Conservation (phyloP, 1,284 basidiomycete genomes). For the Rhodotorula sp. region DNA sequence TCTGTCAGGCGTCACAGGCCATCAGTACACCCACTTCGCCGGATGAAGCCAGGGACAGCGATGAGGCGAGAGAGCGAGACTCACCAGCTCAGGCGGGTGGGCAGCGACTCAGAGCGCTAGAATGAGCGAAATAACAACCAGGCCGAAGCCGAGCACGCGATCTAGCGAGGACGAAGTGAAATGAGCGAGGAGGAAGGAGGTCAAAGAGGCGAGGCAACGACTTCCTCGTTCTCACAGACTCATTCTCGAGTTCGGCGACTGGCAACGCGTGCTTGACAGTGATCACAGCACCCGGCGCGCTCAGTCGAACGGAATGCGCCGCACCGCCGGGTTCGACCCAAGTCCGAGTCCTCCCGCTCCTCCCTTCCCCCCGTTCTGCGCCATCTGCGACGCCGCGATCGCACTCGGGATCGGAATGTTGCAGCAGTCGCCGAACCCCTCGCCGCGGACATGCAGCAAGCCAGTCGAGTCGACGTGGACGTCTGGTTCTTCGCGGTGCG, state of each 20-base stretch:
- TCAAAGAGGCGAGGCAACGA: not conserved
- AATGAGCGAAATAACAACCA: not conserved
- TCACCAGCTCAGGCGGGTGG: no score
- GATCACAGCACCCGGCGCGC: not conserved
- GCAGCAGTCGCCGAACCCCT: constrained; percentile 79
- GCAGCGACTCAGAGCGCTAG: not conserved
- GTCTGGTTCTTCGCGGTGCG: constrained; percentile 50
- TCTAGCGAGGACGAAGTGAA: not conserved
- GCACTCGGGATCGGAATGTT: constrained; percentile 51
- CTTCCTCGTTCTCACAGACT: no score
- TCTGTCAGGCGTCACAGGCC: not conserved
- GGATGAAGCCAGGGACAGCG: not conserved
- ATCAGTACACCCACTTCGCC: not conserved
- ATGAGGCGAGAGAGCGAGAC: no score
- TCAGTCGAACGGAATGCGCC: constrained; percentile 41
- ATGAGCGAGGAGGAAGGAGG: not conserved
- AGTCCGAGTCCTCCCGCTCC: not conserved
- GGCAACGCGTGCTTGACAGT: no score
- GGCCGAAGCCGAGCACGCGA: not conserved
- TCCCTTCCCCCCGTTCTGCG: not conserved
- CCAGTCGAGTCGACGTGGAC: constrained; percentile 57
- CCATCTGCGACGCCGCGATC: constrained; percentile 49
- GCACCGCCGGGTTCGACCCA: not conserved
- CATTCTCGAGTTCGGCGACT: not conserved
- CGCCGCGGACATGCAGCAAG: constrained; percentile 61